These are phyloP conservation scores for Xylaria sp. DNA, from an alignment of 2,329 filamentous ascomycete species.

Conservation along the genomic window DNA sequence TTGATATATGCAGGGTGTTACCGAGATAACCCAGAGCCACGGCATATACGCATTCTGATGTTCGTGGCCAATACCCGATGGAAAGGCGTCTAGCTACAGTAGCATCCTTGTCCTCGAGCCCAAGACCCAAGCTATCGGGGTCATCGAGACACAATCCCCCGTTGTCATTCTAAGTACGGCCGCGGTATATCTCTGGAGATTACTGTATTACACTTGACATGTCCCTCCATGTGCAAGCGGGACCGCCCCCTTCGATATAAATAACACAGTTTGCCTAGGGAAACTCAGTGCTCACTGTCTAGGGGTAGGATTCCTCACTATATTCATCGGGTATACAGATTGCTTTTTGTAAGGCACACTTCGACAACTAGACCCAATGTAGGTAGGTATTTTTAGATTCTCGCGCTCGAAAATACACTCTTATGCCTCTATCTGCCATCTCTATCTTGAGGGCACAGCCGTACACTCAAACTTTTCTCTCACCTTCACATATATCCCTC, in stretches of 20 bases:
- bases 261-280: neutral
- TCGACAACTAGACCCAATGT: neutral
- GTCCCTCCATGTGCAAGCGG: no score
- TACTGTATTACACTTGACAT: neutral
- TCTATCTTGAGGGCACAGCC: neutral
- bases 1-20: slow-evolving; percentile 1
- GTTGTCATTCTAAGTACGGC: neutral
- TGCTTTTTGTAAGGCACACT: neutral
- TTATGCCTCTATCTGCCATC: neutral
- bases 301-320: neutral
- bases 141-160: neutral
- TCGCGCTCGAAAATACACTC: neutral
- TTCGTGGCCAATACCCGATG: neutral
- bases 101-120: slow-evolving; percentile 6
- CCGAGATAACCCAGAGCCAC: slow-evolving; percentile 19
- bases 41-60: neutral
- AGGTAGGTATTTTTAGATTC: neutral
- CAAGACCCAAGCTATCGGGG: slow-evolving; percentile 8
- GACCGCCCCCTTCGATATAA: neutral
- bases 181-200: neutral
- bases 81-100: neutral
- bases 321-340: neutral
- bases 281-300: neutral
- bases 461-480: neutral
- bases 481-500: neutral